Conservation (phyloP, 176 grass and related monocot species). For the Carex cristatella region DNA sequence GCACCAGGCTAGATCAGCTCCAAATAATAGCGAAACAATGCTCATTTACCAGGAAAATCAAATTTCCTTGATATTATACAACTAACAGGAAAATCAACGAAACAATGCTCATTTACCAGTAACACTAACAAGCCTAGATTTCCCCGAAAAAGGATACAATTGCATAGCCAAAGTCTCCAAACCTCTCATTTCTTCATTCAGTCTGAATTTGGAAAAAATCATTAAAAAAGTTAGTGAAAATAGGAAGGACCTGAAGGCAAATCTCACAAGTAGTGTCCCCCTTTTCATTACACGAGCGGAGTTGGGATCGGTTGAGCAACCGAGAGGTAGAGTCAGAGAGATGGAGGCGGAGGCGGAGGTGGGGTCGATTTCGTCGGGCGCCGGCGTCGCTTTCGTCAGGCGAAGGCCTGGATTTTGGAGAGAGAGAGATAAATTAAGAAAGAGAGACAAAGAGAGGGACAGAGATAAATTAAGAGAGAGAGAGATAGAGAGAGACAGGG, state of each 20-base stretch:
- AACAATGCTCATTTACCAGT: slow-evolving; percentile 12
- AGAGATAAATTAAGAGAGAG: no score
- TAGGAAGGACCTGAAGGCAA: slow-evolving; percentile 70
- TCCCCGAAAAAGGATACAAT: slow-evolving; percentile 74
- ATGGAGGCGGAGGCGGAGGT: no score
- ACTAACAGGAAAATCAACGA: background rate
- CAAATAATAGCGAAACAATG: background rate
- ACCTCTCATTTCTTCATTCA: slow-evolving; percentile 93
- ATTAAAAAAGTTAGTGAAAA: background rate
- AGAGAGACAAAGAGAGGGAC: no score
- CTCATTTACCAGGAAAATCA: no score
- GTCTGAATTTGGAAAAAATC: slow-evolving; percentile 31
- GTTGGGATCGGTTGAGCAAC: no score
- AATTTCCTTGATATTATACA: background rate
- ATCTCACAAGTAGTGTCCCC: slow-evolving; percentile 86
- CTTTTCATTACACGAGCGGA: slow-evolving; percentile 93
- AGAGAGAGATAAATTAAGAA: no score
- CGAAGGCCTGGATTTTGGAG: no score
- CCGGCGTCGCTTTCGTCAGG: no score
- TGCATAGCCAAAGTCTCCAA: slow-evolving; percentile 76
- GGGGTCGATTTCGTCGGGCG: no score
- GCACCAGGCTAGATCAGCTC: background rate
- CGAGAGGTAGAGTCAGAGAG: no score
- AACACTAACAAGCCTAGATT: background rate
- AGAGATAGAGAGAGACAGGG: no score